Evolutionary conservation across 2,329 filamentous ascomycete genomes (phyloP).

Genomic region (Zelopaecilomyces penicillatus): DNA sequence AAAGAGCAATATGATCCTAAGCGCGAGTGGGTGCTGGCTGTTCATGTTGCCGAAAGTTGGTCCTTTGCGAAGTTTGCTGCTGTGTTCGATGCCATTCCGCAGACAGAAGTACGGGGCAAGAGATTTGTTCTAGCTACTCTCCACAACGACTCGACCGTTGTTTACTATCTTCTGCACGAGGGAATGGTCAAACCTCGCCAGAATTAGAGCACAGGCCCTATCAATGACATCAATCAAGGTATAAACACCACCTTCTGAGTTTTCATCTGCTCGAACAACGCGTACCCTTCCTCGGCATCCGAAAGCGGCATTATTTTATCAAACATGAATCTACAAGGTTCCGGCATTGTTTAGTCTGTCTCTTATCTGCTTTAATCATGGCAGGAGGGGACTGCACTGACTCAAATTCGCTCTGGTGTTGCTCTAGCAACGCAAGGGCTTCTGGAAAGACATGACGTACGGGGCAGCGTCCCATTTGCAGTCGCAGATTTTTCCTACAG

Average conservation of each 20-base stretch:
- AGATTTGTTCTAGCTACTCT: constrained; percentile 65
- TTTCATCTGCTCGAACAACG: constrained; percentile 64
- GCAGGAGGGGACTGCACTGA: constrained; percentile 34
- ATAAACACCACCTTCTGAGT: constrained; percentile 67
- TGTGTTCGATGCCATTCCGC: constrained; percentile 58
- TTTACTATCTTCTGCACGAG: constrained; percentile 79
- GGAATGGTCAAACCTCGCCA: constrained; percentile 81
- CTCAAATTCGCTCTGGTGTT: constrained; percentile 59
- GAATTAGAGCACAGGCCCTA: too few relatives aligned
- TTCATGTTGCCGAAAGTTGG: constrained; percentile 66
- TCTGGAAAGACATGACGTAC: constrained; percentile 62
- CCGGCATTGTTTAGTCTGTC: not conserved
- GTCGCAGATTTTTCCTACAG: constrained; percentile 58
- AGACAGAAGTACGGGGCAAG: constrained; percentile 47
- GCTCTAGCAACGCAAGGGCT: constrained; percentile 55
- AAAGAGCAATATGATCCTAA: constrained; percentile 43
- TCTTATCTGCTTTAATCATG: too few relatives aligned
- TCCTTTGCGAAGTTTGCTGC: constrained; percentile 55
- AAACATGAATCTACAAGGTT: constrained; percentile 64
- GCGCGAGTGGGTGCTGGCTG: constrained; percentile 69
- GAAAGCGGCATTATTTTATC: constrained; percentile 65
- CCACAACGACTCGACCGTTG: constrained; percentile 73
- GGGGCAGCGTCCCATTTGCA: constrained; percentile 72
- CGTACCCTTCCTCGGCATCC: constrained; percentile 59
- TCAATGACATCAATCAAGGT: too few relatives aligned